Evolutionary conservation across 768 basidiomycete species (phyloP).

Genomic region (Asterophora parasitica): DNA sequence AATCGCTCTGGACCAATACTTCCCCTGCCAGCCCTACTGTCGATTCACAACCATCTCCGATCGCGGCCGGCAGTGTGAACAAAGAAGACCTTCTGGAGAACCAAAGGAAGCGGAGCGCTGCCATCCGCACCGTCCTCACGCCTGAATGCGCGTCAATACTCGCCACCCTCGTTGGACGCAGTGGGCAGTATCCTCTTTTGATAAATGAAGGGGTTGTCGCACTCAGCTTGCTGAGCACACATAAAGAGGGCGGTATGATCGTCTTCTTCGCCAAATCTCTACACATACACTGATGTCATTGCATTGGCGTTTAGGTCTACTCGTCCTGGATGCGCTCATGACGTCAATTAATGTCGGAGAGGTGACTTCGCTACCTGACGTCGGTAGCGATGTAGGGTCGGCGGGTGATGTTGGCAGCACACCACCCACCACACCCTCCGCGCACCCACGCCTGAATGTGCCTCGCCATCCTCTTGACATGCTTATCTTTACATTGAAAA

Average conservation of each 20-base stretch:
- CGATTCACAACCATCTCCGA: slow-evolving; percentile 15
- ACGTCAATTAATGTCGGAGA: slow-evolving; percentile 42
- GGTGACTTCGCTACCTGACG: slow-evolving; percentile 29
- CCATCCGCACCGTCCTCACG: slow-evolving; percentile 48
- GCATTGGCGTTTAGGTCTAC: slow-evolving; percentile 37
- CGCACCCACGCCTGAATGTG: slow-evolving; percentile 32
- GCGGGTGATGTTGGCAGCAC: slow-evolving; percentile 43
- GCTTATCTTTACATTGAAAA: slow-evolving; percentile 58
- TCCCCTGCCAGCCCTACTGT: slow-evolving; percentile 21
- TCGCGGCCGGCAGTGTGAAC: slow-evolving; percentile 19
- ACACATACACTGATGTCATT: slow-evolving; percentile 4
- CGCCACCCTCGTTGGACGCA: slow-evolving; percentile 66
- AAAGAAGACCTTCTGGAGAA: slow-evolving; percentile 33
- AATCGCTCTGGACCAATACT: slow-evolving; percentile 66
- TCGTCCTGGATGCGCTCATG: slow-evolving; percentile 59
- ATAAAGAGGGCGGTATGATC: slow-evolving; percentile 57
- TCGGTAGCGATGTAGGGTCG: slow-evolving; percentile 6
- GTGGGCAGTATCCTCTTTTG: slow-evolving; percentile 76
- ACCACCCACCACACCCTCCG: slow-evolving; percentile 38
- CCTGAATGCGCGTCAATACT: slow-evolving; percentile 57
- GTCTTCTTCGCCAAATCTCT: neutral
- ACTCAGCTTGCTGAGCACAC: slow-evolving; percentile 69
- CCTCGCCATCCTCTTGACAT: slow-evolving; percentile 64
- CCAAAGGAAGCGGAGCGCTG: slow-evolving; percentile 47
- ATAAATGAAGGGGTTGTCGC: slow-evolving; percentile 89